Conservation (phyloP, 2,329 filamentous ascomycete genomes). For the Colletotrichum sp. region DNA sequence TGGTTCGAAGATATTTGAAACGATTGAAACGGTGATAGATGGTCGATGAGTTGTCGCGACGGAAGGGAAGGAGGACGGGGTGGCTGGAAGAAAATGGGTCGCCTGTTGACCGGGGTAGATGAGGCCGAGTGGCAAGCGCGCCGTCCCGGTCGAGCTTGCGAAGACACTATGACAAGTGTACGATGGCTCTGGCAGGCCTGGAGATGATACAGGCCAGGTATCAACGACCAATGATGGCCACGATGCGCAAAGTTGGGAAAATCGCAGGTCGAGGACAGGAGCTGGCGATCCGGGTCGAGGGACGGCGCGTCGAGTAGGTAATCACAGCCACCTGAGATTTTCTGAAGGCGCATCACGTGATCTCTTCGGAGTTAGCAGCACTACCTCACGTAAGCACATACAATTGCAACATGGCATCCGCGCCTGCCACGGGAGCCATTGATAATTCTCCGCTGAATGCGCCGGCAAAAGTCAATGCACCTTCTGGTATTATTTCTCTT, state of each 20-base stretch:
- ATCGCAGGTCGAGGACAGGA: constrained; percentile 8
- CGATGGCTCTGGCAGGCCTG: background rate
- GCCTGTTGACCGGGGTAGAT: constrained; percentile 8
- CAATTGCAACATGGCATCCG: background rate
- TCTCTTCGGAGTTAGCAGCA: background rate
- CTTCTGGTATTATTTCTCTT: background rate
- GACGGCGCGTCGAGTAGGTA: constrained; percentile 10
- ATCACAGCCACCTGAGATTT: constrained; percentile 3
- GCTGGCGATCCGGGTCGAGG: constrained; percentile 5
- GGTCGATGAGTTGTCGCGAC: constrained; percentile 13
- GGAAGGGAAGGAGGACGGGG: constrained; percentile 1
- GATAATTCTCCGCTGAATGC: background rate
- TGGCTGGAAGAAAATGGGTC: constrained; percentile 11
- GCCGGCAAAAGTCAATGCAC: background rate
- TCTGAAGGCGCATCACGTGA: background rate
- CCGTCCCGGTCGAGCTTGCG: background rate
- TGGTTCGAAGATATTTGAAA: background rate
- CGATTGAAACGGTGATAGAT: background rate
- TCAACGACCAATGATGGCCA: constrained; percentile 22
- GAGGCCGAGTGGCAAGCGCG: constrained; percentile 9
- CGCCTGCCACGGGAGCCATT: background rate
- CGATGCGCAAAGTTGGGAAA: constrained; percentile 16
- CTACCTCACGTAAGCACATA: constrained; percentile 13
- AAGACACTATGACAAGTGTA: background rate
- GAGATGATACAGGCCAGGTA: constrained; percentile 10